phyloP scores from a whole-genome alignment of 2,329 filamentous ascomycete genomes.

The Pseudogymnoascus pannorum region DNA sequence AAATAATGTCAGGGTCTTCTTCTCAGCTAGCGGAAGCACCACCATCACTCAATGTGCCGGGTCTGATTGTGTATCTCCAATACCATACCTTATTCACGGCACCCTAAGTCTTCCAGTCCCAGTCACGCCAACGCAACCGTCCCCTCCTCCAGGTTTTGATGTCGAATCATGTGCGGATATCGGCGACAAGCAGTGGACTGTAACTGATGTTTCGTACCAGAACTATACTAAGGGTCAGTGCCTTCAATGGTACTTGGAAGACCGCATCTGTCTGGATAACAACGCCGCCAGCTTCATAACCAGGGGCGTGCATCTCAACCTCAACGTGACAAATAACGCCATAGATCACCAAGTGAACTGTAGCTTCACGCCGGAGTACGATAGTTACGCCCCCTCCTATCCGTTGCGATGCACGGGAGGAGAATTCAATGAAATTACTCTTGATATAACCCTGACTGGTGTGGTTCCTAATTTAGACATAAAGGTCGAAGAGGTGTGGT shows the following conservation, averaged over 20 bases:
- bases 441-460: not conserved
- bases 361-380: not conserved
- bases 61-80: not conserved
- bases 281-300: not conserved
- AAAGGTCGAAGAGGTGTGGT: not conserved
- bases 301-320: not conserved
- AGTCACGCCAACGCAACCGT: not conserved
- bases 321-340: conserved; percentile 3
- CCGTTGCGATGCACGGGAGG: not conserved
- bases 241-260: not conserved
- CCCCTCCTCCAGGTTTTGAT: not conserved
- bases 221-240: conserved; percentile 4
- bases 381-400: not conserved
- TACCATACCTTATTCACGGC: not conserved
- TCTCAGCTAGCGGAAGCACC: not conserved
- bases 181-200: not conserved
- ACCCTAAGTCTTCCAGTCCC: not conserved
- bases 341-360: not conserved
- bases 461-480: not conserved
- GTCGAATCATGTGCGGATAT: not conserved
- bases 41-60: not conserved
- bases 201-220: not conserved
- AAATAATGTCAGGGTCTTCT: not conserved
- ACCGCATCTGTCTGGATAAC: not conserved
- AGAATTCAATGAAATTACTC: not conserved